Evolutionary conservation across 2,329 filamentous ascomycete species (phyloP), one percentile per base, ranked within the genome.

Genomic region (Aspergillus chevalieri): DNA sequence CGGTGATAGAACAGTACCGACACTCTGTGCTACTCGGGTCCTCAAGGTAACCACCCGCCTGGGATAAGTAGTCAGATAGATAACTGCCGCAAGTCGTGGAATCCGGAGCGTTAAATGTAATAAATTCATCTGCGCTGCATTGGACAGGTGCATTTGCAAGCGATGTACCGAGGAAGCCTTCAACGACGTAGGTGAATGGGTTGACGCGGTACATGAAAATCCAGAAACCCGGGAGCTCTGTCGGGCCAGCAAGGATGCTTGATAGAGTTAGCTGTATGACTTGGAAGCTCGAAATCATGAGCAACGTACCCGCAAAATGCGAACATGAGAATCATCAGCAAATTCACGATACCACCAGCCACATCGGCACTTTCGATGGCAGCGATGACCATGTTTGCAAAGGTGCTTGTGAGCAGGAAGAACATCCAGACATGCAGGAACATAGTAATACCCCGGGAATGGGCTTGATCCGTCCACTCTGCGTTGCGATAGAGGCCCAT

Each of bases 401-500:
- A 28, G 26, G 26, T 28, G 26, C 26, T 28, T 9, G 26, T 28
- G 10, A 28, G 8, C 26, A 28, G 26, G 8, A 28, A 28, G 10
- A 28, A 28, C 26, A 28, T 28, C 26, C 26, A 28, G 8, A 28
- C 33, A 36, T 36, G 33, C 14, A 15, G 14, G n/a, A 36, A 36
- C 33, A 15, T 5, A 36, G 33, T 36, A 4, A 15, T 36, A 36
- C 33, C 33, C 33, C 12, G 33, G 33, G 26, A 28, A 1, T 67
- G 58, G 19, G 76, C 66, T 3, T 63, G 34, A 48, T 73, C 55
- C 1, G 68, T 69, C 3, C 63, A 57, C 34, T 67, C 64, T 1
- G 72, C 68, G 53, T 74, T 75, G 28, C 64, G 59, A 55, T 74
- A 72, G 19, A 75, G 61, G 4, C 73, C 73, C 42, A 84, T 76